These are phyloP conservation scores for Microascus cirrosus DNA, from an alignment of 2,329 filamentous ascomycete species.

Conservation along the genomic window DNA sequence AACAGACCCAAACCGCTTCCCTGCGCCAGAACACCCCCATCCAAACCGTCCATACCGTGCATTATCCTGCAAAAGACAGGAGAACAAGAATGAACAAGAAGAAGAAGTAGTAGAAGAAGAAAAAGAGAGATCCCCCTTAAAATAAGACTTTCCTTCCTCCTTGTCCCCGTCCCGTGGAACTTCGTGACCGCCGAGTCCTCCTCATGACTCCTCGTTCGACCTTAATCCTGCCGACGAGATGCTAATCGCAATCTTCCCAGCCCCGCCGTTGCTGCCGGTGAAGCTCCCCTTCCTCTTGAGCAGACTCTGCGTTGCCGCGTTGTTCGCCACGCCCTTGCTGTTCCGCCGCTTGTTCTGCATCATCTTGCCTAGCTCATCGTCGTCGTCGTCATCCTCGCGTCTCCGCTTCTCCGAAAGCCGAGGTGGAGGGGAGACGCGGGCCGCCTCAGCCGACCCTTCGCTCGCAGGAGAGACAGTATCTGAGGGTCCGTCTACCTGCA, in stretches of 20 bases:
- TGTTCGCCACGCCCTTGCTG: slow-evolving; percentile 34
- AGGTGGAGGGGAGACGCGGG: slow-evolving; percentile 41
- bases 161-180: background rate
- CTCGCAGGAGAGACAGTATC: slow-evolving; percentile 9
- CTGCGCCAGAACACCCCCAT: background rate
- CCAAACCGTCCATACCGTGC: background rate
- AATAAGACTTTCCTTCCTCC: background rate
- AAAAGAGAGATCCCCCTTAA: background rate
- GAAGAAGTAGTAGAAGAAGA: slow-evolving; percentile 3
- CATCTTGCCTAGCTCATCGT: slow-evolving; percentile 82
- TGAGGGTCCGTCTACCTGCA: slow-evolving; percentile 7
- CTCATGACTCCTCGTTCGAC: slow-evolving; percentile 27
- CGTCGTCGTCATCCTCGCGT: slow-evolving; percentile 81
- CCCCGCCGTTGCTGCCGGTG: slow-evolving; percentile 25
- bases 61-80: background rate
- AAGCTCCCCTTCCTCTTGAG: slow-evolving; percentile 34
- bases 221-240: slow-evolving; percentile 29
- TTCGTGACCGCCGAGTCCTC: slow-evolving; percentile 6
- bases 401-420: slow-evolving; percentile 79
- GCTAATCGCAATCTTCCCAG: slow-evolving; percentile 47
- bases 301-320: slow-evolving; percentile 14
- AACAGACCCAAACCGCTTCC: background rate
- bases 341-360: slow-evolving; percentile 53
- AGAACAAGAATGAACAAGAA: slow-evolving; percentile 1
- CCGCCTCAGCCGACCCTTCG: slow-evolving; percentile 20